Evolutionary conservation across 768 basidiomycete genomes (phyloP), one percentile per base, ranked within the genome.

Genomic region (Leccinum incarnatum): DNA sequence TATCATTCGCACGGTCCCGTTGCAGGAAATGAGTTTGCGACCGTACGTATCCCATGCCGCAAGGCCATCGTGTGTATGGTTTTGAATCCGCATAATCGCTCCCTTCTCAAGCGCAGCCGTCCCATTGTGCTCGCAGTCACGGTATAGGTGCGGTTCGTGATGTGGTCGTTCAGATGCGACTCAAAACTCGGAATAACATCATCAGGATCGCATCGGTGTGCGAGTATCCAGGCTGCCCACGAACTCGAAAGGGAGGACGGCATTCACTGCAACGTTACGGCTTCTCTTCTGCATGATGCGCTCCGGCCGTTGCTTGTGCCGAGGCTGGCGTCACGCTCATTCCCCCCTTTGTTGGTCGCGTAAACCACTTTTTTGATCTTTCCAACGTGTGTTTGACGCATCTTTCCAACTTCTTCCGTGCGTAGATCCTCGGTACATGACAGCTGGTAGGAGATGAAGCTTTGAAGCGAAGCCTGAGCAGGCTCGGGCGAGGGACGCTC

Each of bases 131-230:
- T 29, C 27, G 8, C 27, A 29, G 27, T 29, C 27, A 29, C 27
- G 27, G 27, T 29, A 2, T 10, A 30, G 30, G 30, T 30, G 10
- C 30, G 30, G 30, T 30, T 30, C 30, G 30, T 30, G 30, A 30
- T 11, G 30, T 30, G 30, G 32, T 34, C 32, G 81, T 99, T 62
- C 81, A 10, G 30, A 30, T 29, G 29, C 27, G 27, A 29, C 29
- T 29, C 8, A 8, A 8, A 29, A 27, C 27, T 29, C 27, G 27
- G 27, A 29, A 30, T 30, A 11, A 30, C 30, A 30, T 99, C 66
- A 97, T 98, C 86, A 99, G 98, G 82, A 97, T 99, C 71, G 97
- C 96, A 30, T 96, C 97, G 42, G 96, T 95, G 49, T 98, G 93
- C 91, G 97, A 98, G 97, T 77, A 99, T 99, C 79, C 96, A 99